These are phyloP conservation scores for Penicillium argentinense DNA, from an alignment of 495 filamentous ascomycete genomes.

Conservation along the genomic window DNA sequence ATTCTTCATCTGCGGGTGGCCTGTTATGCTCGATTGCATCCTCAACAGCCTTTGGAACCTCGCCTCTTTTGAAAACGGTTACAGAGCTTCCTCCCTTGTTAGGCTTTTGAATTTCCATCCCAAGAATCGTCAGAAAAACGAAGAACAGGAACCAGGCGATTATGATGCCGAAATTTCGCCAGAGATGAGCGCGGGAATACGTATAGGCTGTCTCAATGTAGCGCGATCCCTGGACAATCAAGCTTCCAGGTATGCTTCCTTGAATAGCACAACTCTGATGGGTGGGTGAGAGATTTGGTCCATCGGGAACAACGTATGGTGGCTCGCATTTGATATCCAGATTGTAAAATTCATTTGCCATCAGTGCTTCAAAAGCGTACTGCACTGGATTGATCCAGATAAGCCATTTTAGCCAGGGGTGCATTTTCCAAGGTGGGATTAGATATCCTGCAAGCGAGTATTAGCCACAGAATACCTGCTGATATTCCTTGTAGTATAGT, in stretches of 20 bases:
- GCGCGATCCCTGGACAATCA: constrained; percentile 49
- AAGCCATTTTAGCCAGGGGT: constrained; percentile 79
- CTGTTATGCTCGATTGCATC: constrained; percentile 37
- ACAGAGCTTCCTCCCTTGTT: constrained; percentile 71
- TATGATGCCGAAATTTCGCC: constrained; percentile 63
- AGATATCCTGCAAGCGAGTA: constrained; percentile 57
- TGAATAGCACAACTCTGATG: constrained; percentile 63
- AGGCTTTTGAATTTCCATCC: constrained; percentile 68
- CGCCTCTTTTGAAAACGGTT: constrained; percentile 65
- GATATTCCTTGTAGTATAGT: neutral
- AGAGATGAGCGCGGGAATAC: constrained; percentile 57
- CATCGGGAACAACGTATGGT: constrained; percentile 59
- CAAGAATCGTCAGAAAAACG: constrained; percentile 55
- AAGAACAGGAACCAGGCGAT: constrained; percentile 57
- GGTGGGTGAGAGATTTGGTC: constrained; percentile 52
- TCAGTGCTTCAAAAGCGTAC: constrained; percentile 69
- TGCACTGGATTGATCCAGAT: constrained; percentile 73
- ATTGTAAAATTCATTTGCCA: constrained; percentile 60
- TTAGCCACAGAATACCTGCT: neutral
- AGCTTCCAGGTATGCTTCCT: constrained; percentile 51
- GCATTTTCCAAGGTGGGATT: constrained; percentile 72
- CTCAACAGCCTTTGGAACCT: constrained; percentile 54
- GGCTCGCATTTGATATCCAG: constrained; percentile 50
- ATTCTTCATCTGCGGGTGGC: constrained; percentile 49
- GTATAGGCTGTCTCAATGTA: constrained; percentile 55